Base-by-base conservation (phyloP, 2,329 filamentous ascomycete genomes). In the Cercospora sp. region DNA sequence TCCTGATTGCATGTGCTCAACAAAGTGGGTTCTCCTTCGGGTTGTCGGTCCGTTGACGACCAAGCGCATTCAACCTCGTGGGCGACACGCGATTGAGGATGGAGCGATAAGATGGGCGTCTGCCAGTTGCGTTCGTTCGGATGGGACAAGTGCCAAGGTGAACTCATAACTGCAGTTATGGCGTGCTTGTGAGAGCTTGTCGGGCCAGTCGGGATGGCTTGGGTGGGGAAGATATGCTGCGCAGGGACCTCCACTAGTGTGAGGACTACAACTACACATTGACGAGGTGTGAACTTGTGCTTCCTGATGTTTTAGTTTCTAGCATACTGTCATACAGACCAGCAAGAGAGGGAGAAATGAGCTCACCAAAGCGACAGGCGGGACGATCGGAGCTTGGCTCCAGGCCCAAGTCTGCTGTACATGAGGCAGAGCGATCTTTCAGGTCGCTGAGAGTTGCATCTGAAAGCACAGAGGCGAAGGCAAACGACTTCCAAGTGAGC, bases 141-240 rank as follows among this genome's bases (percentile, higher is more conserved):
- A 30, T 33, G 12, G 5, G 20, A 23, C 20, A 28, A 40, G 30
- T 59, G 51, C 28, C 23, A 60, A 51, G 36, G 23, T 59, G 31
- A 65, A 58, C 53, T 60, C 53, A 65, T 58, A 23, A n/a, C 36
- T 30, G 45, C 63, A 45, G 23, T 16, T 42, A 65, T 65, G 63
- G 63, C 63, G 63, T 65, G 63, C 63, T 65, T 45, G 9, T 59
- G 63, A 28, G 45, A 65, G 63, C 53, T 60, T 51, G 12, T 20
- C 36, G 30, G 36, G 40, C 63, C 63, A 65, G 63, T 65, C 63
- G 28, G 63, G 23, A 26, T 23, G 12, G 30, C 13, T 28, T 20
- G 20, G 20, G 61, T 63, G 45, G 61, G 30, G 61, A 63, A 20
- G 20, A 16, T 51, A 10, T 51, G 13, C 59, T 45, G 59, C 23